Conservation (phyloP, 257 asterid genomes). For the Fraxinus anomala region DNA sequence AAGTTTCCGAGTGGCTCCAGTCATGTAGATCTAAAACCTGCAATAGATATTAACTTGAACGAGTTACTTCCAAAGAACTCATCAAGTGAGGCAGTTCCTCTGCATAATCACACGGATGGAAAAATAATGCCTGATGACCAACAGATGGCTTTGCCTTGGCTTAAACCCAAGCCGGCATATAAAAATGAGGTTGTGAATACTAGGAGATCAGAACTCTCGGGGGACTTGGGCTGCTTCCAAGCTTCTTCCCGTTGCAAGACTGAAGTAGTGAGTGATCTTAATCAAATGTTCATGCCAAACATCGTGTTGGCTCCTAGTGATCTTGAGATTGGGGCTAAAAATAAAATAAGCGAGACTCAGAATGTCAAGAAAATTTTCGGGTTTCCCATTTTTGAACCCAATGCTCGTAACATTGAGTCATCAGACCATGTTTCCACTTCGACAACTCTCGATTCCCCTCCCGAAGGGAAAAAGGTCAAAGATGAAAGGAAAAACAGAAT, state of each 20-base stretch:
- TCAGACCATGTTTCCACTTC: conserved; percentile 40
- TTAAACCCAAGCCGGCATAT: conserved; percentile 47
- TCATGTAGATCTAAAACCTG: conserved; percentile 39
- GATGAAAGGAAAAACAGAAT: conserved; percentile 41
- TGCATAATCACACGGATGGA: conserved; percentile 47
- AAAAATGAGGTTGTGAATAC: conserved; percentile 32
- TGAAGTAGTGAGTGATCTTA: conserved; percentile 52
- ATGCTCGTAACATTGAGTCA: conserved; percentile 39
- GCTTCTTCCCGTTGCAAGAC: conserved; percentile 35
- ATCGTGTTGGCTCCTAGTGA: conserved; percentile 16
- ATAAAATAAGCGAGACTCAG: conserved; percentile 38
- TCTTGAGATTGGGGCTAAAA: conserved; percentile 25
- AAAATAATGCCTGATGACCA: conserved; percentile 42
- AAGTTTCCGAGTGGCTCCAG: conserved; percentile 33
- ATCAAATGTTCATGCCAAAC: conserved; percentile 38
- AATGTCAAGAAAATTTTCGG: conserved; percentile 65
- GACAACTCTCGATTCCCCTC: conserved; percentile 26
- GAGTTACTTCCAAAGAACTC: conserved; percentile 47
- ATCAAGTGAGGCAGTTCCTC: conserved; percentile 37
- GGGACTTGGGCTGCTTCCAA: conserved; percentile 28
- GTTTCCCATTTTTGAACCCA: conserved; percentile 66
- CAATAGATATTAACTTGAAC: conserved; percentile 67
- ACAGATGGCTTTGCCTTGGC: conserved; percentile 68
- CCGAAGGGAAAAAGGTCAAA: conserved; percentile 27
- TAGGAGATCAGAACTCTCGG: conserved; percentile 31